phyloP scores from a whole-genome alignment of 2,329 filamentous ascomycete genomes.

The Phialophora tarda region DNA sequence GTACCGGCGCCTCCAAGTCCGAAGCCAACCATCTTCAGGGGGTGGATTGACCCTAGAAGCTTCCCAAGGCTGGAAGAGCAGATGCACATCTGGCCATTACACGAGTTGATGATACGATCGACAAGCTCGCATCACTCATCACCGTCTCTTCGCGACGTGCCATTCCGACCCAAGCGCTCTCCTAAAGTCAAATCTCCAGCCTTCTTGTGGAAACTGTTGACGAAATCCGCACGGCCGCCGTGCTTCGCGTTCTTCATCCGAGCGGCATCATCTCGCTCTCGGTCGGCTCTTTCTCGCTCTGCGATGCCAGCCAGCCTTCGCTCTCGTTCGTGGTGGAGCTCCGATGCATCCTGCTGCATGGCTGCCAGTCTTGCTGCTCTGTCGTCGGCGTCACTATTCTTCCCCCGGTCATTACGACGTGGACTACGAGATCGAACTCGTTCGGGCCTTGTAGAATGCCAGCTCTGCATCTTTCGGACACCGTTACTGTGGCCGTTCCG shows the following conservation, averaged over 20 bases:
- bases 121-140: constrained; percentile 15
- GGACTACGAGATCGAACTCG: constrained; percentile 40
- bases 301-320: constrained; percentile 70
- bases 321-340: constrained; percentile 73
- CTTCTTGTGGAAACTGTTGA: constrained; percentile 67
- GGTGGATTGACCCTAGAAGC: background rate
- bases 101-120: background rate
- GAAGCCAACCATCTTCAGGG: background rate
- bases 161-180: constrained; percentile 49
- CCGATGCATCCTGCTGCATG: constrained; percentile 73
- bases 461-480: constrained; percentile 43
- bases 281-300: constrained; percentile 66
- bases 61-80: background rate
- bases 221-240: constrained; percentile 67
- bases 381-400: constrained; percentile 56
- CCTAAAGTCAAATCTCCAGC: constrained; percentile 51
- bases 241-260: constrained; percentile 65
- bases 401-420: constrained; percentile 19
- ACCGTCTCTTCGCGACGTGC: constrained; percentile 27
- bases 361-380: constrained; percentile 71
- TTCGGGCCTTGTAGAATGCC: constrained; percentile 38
- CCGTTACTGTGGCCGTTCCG: constrained; percentile 44
- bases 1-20: background rate
- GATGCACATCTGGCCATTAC: background rate
- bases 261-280: constrained; percentile 69